Base-by-base conservation (phyloP, 2,329 filamentous ascomycete genomes). In the Beauveria rudraprayagi region DNA sequence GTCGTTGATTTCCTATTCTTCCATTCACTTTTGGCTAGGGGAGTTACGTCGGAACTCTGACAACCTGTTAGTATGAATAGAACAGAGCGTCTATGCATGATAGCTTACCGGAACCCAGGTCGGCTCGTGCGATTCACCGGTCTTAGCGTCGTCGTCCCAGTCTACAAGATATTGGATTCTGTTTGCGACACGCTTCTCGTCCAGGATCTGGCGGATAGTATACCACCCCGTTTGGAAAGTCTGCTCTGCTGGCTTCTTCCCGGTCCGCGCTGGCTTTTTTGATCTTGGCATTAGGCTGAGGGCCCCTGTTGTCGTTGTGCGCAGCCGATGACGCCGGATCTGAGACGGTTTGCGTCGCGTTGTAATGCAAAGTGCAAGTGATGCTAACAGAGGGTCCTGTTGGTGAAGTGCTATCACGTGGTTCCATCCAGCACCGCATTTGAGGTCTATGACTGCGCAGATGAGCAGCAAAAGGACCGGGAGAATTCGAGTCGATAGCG, bases 121-220 rank as follows among this genome's bases (percentile, higher is more conserved):
- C 28, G 72, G 69, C 30, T 62, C 30, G 62, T 72, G 75, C 16
- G 60, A 28, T 60, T 75, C 63, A 37, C 73, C 72, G 3, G 73
- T 73, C 4, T 62, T 57, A 24, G 56, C 28, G 56, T 73, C 65
- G 62, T 71, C 68, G 43, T 72, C 72, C 75, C 75, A 78, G 60
- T 75, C 71, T 16, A 78, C 71, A 19, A 76, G 63, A 50, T 75
- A 77, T 60, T 74, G 65, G 16, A 68, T 63, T 41, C 62, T 62
- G 30, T 67, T 68, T 6, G 65, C 66, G 43, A 64, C 56, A 11
- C 56, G 41, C 61, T 68, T 69, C 65, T 77, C 74, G 52, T 71
- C 67, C 52, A 77, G 56, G 30, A 77, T 75, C 11, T 64, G 64
- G n/a, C 63, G 68, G 62, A 77, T 73, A 14, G 53, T 63, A 34